phyloP scores from a whole-genome alignment of 192 early-diverging fungal genomes.

The Dissophora globulifera region DNA sequence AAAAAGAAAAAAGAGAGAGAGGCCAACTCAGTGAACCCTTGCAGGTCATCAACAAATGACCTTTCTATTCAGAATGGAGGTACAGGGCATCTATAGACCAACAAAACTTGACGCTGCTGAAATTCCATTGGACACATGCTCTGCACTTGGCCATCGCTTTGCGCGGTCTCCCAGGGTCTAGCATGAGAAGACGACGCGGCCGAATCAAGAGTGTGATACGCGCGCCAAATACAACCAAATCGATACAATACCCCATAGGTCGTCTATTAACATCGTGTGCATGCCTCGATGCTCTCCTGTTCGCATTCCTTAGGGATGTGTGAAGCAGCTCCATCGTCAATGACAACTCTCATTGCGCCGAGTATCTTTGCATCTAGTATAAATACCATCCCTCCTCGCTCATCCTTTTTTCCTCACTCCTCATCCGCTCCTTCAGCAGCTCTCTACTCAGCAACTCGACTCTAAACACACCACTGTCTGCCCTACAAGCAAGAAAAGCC shows the following conservation, averaged over 20 bases:
- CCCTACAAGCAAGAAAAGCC: conserved; percentile 2
- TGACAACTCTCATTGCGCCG: background rate
- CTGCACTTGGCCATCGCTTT: too few relatives aligned
- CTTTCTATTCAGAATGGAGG: background rate
- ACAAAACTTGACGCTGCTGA: background rate
- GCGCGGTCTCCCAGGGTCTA: background rate
- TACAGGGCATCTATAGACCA: background rate
- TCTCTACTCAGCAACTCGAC: background rate
- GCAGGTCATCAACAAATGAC: background rate
- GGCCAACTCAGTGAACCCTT: too few relatives aligned
- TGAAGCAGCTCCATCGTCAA: background rate
- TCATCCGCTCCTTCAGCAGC: background rate
- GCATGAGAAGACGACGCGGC: background rate
- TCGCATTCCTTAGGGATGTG: background rate
- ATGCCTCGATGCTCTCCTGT: background rate
- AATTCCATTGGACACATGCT: background rate
- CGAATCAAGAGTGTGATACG: background rate
- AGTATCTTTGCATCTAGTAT: background rate
- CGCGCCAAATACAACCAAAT: background rate
- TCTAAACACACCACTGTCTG: background rate
- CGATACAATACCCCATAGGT: too few relatives aligned
- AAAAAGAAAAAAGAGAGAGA: too few relatives aligned
- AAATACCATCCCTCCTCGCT: background rate
- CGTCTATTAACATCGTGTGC: too few relatives aligned
- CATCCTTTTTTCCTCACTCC: conserved; percentile 4